Evolutionary conservation across 2,329 filamentous ascomycete species (phyloP), one percentile per base, ranked within the genome.

Genomic region (Ophiostoma himal-ulmi): DNA sequence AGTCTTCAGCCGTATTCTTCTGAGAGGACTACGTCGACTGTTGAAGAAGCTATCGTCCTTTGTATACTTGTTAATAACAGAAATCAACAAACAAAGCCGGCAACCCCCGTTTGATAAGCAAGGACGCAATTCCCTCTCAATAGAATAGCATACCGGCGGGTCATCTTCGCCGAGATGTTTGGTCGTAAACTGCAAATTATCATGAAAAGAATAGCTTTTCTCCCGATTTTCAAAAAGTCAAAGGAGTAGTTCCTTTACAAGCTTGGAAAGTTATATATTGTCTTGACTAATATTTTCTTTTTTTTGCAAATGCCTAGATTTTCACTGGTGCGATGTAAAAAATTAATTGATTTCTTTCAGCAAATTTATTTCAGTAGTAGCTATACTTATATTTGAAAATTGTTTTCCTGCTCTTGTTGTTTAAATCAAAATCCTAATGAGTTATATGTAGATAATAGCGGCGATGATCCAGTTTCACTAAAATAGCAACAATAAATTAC

Each of bases 31-130:
- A 13, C 10, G 52, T 57, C 48, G 48, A 26, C 52, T 57, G 52
- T 54, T 26, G 52, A 57, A 57, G 52, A 10, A 44, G 39, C 39
- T 44, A 41, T 41, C 39, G 39, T 30, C 52, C 4, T 57, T 57
- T 57, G 52, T 57, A 57, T 57, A 57, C 52, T 57, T 57, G 52
- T 57, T 57, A 26, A 57, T 57, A 57, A 57, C 52, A 57, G 52
- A 57, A 57, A 57, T 26, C n/a, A 26, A 57, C 52, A 57, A 6
- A 57, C 22, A 57, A 14, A 57, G 52, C 52, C 26, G 39, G 39
- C 11, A 44, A 10, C 39, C 14, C 39, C 39, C 7, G 39, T 44
- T 17, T 44, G 11, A 30, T 30, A 30, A 3, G 44, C 20, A 48
- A 26, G 30, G 22, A 57, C 22, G 22, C n/a, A 26, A 57, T 30